Percentiles rank a stretch among this genome's conserved stretches.
These are phyloP conservation scores for Penicillium expansum DNA, from an alignment of 2,329 filamentous ascomycete species.

Conservation along the genomic window DNA sequence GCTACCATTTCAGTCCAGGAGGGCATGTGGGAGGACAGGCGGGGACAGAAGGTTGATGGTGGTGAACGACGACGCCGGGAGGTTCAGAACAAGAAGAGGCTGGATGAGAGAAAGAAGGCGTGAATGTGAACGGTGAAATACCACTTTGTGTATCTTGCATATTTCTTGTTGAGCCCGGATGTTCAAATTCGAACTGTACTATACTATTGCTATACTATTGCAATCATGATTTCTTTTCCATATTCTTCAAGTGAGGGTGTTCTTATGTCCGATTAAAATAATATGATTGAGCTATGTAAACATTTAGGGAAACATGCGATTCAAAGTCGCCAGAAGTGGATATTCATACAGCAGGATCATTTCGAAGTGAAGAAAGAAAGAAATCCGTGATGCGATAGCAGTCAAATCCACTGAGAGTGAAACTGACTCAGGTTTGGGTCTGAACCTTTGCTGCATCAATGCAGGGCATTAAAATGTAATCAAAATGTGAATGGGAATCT, in stretches of 20 bases:
- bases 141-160: constrained; percentile 18
- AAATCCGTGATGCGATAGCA: background rate
- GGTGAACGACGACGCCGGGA: constrained; percentile 87
- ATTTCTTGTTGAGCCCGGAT: constrained; percentile 16
- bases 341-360: constrained; percentile 21
- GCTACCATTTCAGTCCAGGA: constrained; percentile 71
- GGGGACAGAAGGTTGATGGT: constrained; percentile 90
- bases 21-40: constrained; percentile 87
- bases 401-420: background rate
- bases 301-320: constrained; percentile 2
- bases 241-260: background rate
- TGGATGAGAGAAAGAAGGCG: constrained; percentile 70
- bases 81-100: constrained; percentile 80
- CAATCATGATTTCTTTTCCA: background rate
- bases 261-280: constrained; percentile 12
- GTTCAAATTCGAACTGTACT: constrained; percentile 20
- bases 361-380: constrained; percentile 2
- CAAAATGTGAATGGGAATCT: constrained; percentile 1
- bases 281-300: constrained; percentile 19
- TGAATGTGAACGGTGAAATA: constrained; percentile 11
- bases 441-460: background rate
- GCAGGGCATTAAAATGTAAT: constrained; percentile 4
- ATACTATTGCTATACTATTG: constrained; percentile 19
- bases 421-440: background rate
- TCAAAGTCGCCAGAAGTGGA: constrained; percentile 1